Conservation (phyloP, 306 rosid species). For the Hylodesmum podocarpum region DNA sequence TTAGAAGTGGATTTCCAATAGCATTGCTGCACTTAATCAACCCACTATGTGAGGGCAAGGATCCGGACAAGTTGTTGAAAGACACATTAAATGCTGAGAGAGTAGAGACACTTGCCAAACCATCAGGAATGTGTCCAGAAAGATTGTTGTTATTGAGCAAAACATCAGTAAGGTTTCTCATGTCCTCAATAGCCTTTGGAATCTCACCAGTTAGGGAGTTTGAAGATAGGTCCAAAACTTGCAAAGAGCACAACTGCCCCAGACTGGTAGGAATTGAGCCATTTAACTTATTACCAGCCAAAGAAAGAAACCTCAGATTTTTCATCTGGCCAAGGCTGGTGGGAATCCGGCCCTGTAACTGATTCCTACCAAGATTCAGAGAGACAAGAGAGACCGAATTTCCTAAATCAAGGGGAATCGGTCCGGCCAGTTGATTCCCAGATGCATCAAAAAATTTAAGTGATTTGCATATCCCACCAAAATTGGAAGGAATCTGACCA, state of each 20-base stretch:
- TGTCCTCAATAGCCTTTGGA: constrained; percentile 60
- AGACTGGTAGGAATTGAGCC: constrained; percentile 67
- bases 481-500: constrained; percentile 53
- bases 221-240: constrained; percentile 75
- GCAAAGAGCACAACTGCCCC: constrained; percentile 62
- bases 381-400: constrained; percentile 53
- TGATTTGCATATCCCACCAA: constrained; percentile 60
- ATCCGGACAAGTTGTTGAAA: constrained; percentile 90
- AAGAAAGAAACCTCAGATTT: constrained; percentile 59
- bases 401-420: constrained; percentile 51
- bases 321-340: constrained; percentile 55
- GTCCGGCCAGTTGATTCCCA: constrained; percentile 63
- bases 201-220: constrained; percentile 78
- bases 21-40: constrained; percentile 74
- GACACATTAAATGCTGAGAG: constrained; percentile 81
- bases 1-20: constrained; percentile 69
- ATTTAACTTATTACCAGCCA: constrained; percentile 65
- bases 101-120: constrained; percentile 65
- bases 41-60: constrained; percentile 58
- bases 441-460: constrained; percentile 72
- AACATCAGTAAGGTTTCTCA: constrained; percentile 61
- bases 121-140: constrained; percentile 82
- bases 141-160: constrained; percentile 75
- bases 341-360: constrained; percentile 63
- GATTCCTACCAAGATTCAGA: constrained; percentile 73